Evolutionary conservation across 179 eudicot species (phyloP).

Genomic region (Heliamphora ciliata): DNA sequence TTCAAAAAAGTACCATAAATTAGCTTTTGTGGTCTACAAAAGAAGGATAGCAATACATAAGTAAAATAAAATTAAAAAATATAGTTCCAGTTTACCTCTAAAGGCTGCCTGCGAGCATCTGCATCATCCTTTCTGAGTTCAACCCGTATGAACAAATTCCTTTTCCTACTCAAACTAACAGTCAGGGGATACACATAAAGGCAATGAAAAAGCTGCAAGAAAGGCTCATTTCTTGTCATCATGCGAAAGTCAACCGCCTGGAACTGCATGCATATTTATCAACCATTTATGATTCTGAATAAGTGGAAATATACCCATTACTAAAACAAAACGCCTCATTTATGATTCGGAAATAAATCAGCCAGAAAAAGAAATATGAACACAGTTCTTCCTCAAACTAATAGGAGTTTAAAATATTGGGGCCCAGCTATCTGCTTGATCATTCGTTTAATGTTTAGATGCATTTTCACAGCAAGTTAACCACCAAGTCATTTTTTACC

Average conservation of each 20-base stretch:
- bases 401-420: background rate
- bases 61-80: background rate
- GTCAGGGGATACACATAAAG: slow-evolving; percentile 96
- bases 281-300: slow-evolving; percentile 8
- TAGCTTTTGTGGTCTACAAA: background rate
- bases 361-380: background rate
- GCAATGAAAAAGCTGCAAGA: slow-evolving; percentile 94
- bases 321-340: background rate
- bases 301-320: background rate
- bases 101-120: slow-evolving; percentile 77
- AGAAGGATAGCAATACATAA: background rate
- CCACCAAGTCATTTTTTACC: too few relatives aligned
- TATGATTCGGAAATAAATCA: slow-evolving; percentile 2
- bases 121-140: slow-evolving; percentile 96
- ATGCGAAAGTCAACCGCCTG: slow-evolving; percentile 97
- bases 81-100: slow-evolving; percentile 50
- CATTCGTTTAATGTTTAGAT: background rate
- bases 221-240: slow-evolving; percentile 92
- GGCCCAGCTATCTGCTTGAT: background rate
- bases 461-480: background rate
- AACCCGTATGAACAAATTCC: slow-evolving; percentile 85
- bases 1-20: slow-evolving; percentile 8
- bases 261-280: slow-evolving; percentile 53
- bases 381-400: background rate
- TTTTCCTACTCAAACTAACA: slow-evolving; percentile 84